Base-by-base conservation (phyloP, 1,284 basidiomycete genomes). In the Golubevia sp. region DNA sequence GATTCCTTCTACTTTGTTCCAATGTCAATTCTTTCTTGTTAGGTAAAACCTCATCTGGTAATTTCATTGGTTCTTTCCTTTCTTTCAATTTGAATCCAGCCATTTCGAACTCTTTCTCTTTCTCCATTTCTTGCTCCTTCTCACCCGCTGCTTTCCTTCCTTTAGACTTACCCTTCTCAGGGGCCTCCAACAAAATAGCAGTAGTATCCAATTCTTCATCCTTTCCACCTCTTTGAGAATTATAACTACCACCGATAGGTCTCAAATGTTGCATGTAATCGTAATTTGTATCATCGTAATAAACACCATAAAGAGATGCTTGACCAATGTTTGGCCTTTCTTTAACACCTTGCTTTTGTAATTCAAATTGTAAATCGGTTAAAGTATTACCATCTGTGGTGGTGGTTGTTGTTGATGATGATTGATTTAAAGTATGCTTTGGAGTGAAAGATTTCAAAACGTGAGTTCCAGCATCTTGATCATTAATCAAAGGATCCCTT, bases 201-300 rank as follows among this genome's bases (percentile, higher is more conserved):
- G 30, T 34, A n/a, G 6, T 20, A 20, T 62, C 53, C 21, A 27
- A 54, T 20, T 56, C 44, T 1, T 64, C 61, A 5, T 59, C 68
- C 30, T 34, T 34, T 34, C 30, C 30, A 34, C 30, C 0, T 73
- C 65, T 25, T 73, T 74, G 20, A 76, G 49, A 3, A 68, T 62
- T 27, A 77, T 74, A 48, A 60, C 59, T 27, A 27, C 59, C 15
- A 55, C 50, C 21, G 64, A 53, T 69, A 0, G 88, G 79, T 23
- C 92, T 90, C 44, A 99, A 87, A 85, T 99, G 97, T 85, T 96
- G 91, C 93, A 98, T 96, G 86, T 99, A 99, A 84, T 99, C 93
- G 86, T 99, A 99, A 62, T 93, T 88, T n/a, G 93, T 92, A 80
- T 99, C 96, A 85, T 99, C 95, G 86, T 89, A 99, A 85, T 94